Conservation (phyloP, 148 eudicot species). For the Rheum nobile region DNA sequence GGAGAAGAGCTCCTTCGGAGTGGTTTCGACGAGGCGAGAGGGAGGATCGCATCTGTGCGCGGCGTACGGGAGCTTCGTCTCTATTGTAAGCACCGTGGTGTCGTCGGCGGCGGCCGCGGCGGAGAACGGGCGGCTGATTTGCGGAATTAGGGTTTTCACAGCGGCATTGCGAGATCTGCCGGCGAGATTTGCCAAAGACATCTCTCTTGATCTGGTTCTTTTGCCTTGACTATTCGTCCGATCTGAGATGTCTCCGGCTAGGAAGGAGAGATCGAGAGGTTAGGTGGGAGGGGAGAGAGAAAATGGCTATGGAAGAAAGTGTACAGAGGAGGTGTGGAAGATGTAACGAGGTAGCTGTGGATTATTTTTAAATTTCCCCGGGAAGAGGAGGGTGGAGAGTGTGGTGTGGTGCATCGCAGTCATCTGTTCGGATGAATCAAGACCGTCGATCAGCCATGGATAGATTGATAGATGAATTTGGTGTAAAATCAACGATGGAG, state of each 20-base stretch:
- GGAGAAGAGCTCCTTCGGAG: slow-evolving; percentile 44
- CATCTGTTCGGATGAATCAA: not conserved
- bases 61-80: slow-evolving; percentile 63
- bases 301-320: not conserved
- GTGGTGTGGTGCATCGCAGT: not conserved
- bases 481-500: too few relatives aligned
- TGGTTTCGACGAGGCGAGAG: slow-evolving; percentile 43
- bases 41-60: slow-evolving; percentile 69
- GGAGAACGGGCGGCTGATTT: slow-evolving; percentile 26
- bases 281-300: not conserved
- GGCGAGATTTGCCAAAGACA: slow-evolving; percentile 33
- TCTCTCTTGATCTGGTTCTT: slow-evolving; percentile 6
- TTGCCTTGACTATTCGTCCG: not conserved
- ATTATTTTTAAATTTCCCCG: slow-evolving; percentile 1
- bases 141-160: slow-evolving; percentile 15
- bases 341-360: not conserved
- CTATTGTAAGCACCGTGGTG: slow-evolving; percentile 47
- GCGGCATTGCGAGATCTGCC: slow-evolving; percentile 9
- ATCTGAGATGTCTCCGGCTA: not conserved
- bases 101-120: slow-evolving; percentile 20
- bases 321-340: not conserved
- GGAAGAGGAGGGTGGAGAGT: not conserved
- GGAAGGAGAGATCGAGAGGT: not conserved
- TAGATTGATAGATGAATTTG: too few relatives aligned
- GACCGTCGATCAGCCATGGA: not conserved